Base-by-base conservation (phyloP, 2,329 filamentous ascomycete species). In the Pyrenophora seminiperda region DNA sequence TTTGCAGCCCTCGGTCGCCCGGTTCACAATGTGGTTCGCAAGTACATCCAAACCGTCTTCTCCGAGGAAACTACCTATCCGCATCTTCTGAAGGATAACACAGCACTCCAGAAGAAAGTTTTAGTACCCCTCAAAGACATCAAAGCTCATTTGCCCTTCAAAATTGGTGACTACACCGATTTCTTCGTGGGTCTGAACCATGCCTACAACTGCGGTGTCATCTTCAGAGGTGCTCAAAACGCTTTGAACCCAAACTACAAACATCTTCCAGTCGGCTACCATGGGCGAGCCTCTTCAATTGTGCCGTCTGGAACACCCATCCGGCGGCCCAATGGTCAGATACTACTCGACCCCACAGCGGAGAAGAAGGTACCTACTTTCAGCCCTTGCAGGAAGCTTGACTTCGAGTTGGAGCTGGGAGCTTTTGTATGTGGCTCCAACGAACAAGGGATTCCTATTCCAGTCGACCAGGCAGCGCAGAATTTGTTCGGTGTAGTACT, bases 151-250 rank as follows among this genome's bases (percentile, higher is more conserved):
- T 66, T 93, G 6, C 90, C 90, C 2, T 85, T 94, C 83, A 78
- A 80, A 46, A 90, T 93, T 61, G 87, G 88, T 19, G 89, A 93
- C 70, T 94, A 93, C 71, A 90, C 89, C 1, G 90, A 94, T 72
- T 94, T 94, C 76, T 94, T 90, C 67, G 89, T 87, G 7, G 90
- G 90, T 11, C 76, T 87, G 57, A 87, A 92, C 68, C 90, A 94
- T 73, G 90, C 90, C 14, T 87, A 84, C 74, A 87, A 86, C 50
- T 81, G 87, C 13, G 89, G 88, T 3, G 79, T 81, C 9, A 79
- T 93, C 54, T 91, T 93, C 74, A 83, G 90, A 34, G 89, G 88
- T 0, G 81, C 85, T 0, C 79, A 83, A 33, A 87, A 89, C 62
- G 89, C 89, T 0, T 77, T 94, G 18, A 87, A 91, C 70, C 86